Evolutionary conservation across 2,329 filamentous ascomycete species (phyloP), one percentile per base, ranked within the genome.

Genomic region (Talaromyces marneffei): DNA sequence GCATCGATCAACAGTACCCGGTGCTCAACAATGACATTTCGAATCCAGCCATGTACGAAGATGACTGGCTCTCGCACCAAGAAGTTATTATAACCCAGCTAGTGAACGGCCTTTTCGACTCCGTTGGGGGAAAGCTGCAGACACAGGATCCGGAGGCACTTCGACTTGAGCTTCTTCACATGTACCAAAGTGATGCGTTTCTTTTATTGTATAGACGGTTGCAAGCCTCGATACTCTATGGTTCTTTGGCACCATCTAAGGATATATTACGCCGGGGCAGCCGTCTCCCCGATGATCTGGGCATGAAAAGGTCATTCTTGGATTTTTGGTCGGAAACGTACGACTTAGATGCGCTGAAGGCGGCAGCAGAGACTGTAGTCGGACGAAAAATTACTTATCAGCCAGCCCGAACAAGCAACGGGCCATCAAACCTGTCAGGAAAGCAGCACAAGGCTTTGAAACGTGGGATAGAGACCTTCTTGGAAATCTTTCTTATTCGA

Each of bases 11-110:
- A 9, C 73, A 77, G 54, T 85, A 84, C 67, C 81, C 83, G 1
- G 70, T 85, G 3, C 72, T 87, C 3, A 66, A 71, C 0, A 83
- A 86, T 62, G 78, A 85, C 65, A 75, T 87, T 27, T 72, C 75
- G 2, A 80, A 81, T 53, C 78, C 84, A n/a, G 78, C 81, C 58
- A 75, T 87, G 65, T 87, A 87, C 68, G 84, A 87, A 66, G 84
- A 87, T 50, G 78, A 81, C 60, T 87, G 85, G 85, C 80, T 87
- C 39, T 78, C 76, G 12, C 81, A 87, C 63, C 85, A 87, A 67
- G 85, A 87, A 67, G 74, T 82, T 23, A 81, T 83, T 39, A 80
- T 87, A 48, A 83, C 83, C 0, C 84, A 87, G 67, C 74, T 87
- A 6, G 70, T 84, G 52, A 88, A 87, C 69, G 75, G 75, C 14